Conservation (phyloP, 1,284 basidiomycete genomes). For the Ganoderma lucidum region DNA sequence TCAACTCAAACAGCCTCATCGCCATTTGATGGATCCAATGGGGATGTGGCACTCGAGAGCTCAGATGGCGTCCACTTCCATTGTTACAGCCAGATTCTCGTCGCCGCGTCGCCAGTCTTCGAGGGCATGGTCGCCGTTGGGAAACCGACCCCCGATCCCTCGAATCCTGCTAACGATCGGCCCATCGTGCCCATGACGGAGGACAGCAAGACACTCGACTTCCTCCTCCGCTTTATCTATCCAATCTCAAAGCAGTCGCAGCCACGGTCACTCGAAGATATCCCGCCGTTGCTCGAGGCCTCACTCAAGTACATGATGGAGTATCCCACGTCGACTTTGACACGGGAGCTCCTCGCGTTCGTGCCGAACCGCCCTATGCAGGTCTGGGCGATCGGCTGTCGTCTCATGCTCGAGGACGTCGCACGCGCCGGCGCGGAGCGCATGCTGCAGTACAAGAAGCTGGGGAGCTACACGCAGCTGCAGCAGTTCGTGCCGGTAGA, state of each 20-base stretch:
- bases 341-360: conserved; percentile 18
- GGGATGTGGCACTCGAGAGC: conserved; percentile 20
- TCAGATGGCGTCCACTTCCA: conserved; percentile 25
- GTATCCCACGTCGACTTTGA: conserved; percentile 16
- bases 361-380: conserved; percentile 16
- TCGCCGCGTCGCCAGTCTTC: conserved; percentile 32
- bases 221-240: conserved; percentile 4
- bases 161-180: neutral
- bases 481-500: conserved; percentile 18
- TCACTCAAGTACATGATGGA: conserved; percentile 34
- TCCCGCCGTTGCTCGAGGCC: conserved; percentile 21
- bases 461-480: conserved; percentile 15
- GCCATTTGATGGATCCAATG: conserved; percentile 19
- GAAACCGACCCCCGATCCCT: neutral
- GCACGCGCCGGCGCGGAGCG: conserved; percentile 13
- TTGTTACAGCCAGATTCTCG: conserved; percentile 31
- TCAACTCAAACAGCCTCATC: conserved; percentile 7
- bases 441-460: conserved; percentile 9
- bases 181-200: conserved; percentile 6
- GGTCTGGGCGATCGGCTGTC: conserved; percentile 30
- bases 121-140: conserved; percentile 23
- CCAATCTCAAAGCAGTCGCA: conserved; percentile 8
- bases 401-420: conserved; percentile 23
- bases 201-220: conserved; percentile 8
- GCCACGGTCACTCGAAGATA: conserved; percentile 7